These are phyloP conservation scores for Lathyrus tuberosus DNA, from an alignment of 306 rosid genomes.

Conservation along the genomic window DNA sequence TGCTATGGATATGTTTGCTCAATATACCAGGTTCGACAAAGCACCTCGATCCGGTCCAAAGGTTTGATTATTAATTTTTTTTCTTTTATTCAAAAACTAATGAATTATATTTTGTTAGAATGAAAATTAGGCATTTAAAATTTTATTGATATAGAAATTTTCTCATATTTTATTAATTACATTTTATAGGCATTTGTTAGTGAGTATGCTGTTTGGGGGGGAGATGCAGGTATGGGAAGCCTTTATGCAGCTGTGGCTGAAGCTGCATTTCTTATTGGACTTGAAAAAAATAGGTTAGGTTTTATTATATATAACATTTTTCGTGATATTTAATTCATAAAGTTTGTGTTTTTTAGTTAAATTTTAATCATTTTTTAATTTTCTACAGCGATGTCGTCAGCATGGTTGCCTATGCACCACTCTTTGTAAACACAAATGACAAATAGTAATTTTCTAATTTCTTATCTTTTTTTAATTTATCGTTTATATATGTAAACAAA, in stretches of 20 bases:
- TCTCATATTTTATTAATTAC: background rate
- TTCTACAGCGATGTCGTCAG: slow-evolving; percentile 60
- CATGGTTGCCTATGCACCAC: slow-evolving; percentile 46
- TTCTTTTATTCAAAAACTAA: too few species aligned
- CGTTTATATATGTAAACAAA: background rate
- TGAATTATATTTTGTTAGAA: too few species aligned
- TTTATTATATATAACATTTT: too few species aligned
- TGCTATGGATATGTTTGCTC: slow-evolving; percentile 57
- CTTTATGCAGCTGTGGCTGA: slow-evolving; percentile 55
- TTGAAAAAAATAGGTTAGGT: too few species aligned
- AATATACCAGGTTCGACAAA: slow-evolving; percentile 50
- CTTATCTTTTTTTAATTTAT: background rate
- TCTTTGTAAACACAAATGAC: background rate
- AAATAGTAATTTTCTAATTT: slow-evolving; percentile 43
- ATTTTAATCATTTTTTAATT: background rate
- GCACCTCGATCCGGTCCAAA: slow-evolving; percentile 51
- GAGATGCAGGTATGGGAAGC: slow-evolving; percentile 63
- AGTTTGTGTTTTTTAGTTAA: background rate
- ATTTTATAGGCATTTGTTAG: slow-evolving; percentile 76
- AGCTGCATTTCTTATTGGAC: too few species aligned
- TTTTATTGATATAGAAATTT: background rate
- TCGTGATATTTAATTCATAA: slow-evolving; percentile 2
- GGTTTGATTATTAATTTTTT: background rate
- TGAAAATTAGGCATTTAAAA: too few species aligned
- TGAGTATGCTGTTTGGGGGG: slow-evolving; percentile 77